These are phyloP conservation scores for Ceratocystis cacaofunesta DNA, from an alignment of 2,329 filamentous ascomycete genomes.

Conservation along the genomic window DNA sequence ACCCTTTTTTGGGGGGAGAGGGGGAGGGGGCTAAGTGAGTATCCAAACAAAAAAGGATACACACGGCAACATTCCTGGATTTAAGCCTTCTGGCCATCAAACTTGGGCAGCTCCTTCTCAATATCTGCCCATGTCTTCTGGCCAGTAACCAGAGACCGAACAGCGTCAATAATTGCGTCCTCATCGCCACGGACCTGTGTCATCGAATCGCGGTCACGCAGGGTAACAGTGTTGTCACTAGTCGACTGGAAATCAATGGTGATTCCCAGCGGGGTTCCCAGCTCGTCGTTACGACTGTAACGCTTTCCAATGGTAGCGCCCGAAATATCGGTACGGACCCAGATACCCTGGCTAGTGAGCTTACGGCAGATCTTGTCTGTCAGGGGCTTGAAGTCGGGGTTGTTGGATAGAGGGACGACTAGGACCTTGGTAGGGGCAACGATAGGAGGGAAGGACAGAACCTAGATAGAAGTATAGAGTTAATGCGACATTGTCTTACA, in stretches of 20 bases:
- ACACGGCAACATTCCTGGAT: not conserved
- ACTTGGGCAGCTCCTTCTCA: slow-evolving; percentile 63
- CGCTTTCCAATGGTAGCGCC: slow-evolving; percentile 77
- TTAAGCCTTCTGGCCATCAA: slow-evolving; percentile 54
- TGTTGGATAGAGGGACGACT: slow-evolving; percentile 63
- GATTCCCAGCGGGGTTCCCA: slow-evolving; percentile 76
- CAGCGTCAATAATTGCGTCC: slow-evolving; percentile 56
- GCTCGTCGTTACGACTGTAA: slow-evolving; percentile 76
- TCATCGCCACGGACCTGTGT: slow-evolving; percentile 67
- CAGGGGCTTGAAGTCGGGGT: slow-evolving; percentile 57
- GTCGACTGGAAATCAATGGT: slow-evolving; percentile 85
- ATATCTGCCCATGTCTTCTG: slow-evolving; percentile 53
- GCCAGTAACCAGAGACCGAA: slow-evolving; percentile 31
- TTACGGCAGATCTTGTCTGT: slow-evolving; percentile 50
- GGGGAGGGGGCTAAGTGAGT: not conserved
- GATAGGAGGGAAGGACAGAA: slow-evolving; percentile 32
- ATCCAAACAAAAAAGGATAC: not conserved
- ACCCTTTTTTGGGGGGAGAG: no score
- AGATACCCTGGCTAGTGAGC: slow-evolving; percentile 56
- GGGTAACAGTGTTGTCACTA: slow-evolving; percentile 64
- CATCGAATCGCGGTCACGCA: slow-evolving; percentile 71
- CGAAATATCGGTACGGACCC: slow-evolving; percentile 67
- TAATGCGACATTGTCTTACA: slow-evolving; percentile 22
- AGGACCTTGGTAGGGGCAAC: slow-evolving; percentile 78
- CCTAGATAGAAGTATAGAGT: slow-evolving; percentile 20